Percentiles rank a stretch among this genome's conserved stretches.
These are phyloP conservation scores for Plasmodium vivax DNA, from an alignment of 169 alveolate genomes.

Conservation along the genomic window DNA sequence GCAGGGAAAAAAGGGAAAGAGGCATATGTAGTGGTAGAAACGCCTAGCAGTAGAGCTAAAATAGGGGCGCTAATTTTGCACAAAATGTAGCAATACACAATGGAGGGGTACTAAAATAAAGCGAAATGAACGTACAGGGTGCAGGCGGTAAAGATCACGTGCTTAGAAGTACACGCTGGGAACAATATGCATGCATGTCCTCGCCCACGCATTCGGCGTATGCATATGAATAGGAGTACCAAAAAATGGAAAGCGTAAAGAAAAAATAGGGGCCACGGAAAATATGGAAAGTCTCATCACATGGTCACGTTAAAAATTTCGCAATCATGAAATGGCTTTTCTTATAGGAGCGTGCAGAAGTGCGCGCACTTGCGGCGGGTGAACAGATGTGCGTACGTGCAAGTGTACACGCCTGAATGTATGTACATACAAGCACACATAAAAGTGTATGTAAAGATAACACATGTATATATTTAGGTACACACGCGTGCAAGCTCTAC, in stretches of 20 bases:
- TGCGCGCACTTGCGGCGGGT: background rate
- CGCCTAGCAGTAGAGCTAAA: background rate
- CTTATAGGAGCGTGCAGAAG: background rate
- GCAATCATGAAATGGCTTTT: background rate
- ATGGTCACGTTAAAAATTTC: background rate
- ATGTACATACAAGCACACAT: background rate
- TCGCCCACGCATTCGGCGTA: background rate
- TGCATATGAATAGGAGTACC: background rate
- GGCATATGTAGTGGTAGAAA: background rate
- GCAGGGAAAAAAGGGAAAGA: background rate
- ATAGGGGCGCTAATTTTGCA: background rate
- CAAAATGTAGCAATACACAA: background rate
- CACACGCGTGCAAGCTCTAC: background rate
- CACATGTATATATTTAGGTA: background rate
- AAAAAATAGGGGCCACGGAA: background rate
- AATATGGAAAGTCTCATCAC: background rate
- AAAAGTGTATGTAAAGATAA: background rate
- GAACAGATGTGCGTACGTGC: background rate
- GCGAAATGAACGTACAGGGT: background rate
- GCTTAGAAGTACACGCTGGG: background rate
- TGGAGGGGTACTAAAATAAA: background rate
- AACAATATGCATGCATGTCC: background rate
- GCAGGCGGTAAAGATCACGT: background rate
- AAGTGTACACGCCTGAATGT: background rate
- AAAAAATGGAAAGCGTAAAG: background rate